Base-by-base conservation (phyloP, 164 flowering plant species). In the Chimonanthus salicifolius region DNA sequence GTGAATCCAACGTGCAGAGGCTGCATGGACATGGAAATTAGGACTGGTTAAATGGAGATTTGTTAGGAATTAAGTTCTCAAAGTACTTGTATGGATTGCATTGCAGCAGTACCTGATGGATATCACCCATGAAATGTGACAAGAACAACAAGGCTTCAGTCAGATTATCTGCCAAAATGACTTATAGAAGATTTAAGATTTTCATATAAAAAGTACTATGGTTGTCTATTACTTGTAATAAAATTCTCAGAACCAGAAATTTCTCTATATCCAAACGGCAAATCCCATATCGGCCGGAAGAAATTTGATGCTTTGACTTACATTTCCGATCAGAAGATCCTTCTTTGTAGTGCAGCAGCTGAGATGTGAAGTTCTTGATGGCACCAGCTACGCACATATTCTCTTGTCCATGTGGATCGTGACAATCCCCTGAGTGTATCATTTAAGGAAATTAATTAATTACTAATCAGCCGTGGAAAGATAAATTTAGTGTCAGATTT, bases 101-200 rank as follows among this genome's bases (percentile, higher is more conserved):
- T 63, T 8, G 20, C 60, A 18, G 7, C 8, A 1, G 54, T 72
- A 91, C 99, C 93, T 95, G 99, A 81, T 95, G 99, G 49, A 94
- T 82, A 75, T 94, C 99, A 71, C 98, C 98, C 97, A 95, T 87
- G 84, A 93, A 93, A 78, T 95, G 97, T 48, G 99, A 88, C 73
- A 94, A 74, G 78, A 94, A 93, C 54, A 95, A 50, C 78, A 94
- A 80, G 70, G 99, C 97, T 79, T 90, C 94, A 3, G 94, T 92
- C 88, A 89, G 50, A 64, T 90, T 92, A 84, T 92, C 97, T 92
- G 87, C 75, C 75, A 49, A 58, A 45, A 74, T 2, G 3, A 68
- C 21, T n/a, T n/a, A n/a, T 49, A 58, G n/a, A 66, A 65, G 18
- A 45, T 9, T 3, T 63, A 63, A 21, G 66, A 63, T 20, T 63